Base-by-base conservation (phyloP, 176 grass and related monocot genomes). In the Oryza australiensis region DNA sequence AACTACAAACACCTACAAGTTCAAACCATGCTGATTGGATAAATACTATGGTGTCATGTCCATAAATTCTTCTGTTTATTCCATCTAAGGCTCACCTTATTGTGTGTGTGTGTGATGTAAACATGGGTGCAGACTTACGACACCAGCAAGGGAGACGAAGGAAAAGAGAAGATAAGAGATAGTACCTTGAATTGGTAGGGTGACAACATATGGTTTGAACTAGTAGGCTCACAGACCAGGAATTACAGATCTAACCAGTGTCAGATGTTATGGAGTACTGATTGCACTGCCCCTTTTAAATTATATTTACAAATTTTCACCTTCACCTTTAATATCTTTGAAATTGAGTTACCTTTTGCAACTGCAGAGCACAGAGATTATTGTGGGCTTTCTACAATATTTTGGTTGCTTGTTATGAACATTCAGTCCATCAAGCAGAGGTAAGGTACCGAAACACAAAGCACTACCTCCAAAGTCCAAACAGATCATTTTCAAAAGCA, bases 241-340 rank as follows among this genome's bases (percentile, higher is more conserved):
- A 32, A 80, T 59, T 38, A 70, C 78, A 59, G n/a, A 70, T 70
- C 13, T 40, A 70, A 70, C 46, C 32, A 40, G 30, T 9, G 51
- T 57, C 45, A 69, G n/a, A 57, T 80, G 16, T 77, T 67, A 67
- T 22, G 3, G 8, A n/a, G 33, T 38, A 68, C 22, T 68, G 66
- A 68, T 22, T 68, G 18, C 22, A 68, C 28, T 38, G 1, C 3
- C 32, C 66, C 33, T 69, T 69, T 40, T 5, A 69, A 40, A 69
- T 69, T 69, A 69, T 40, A 23, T 69, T 68, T 10, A 23, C 66
- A 13, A 40, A 15, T 62, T 42, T 30, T 2, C 12, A 72, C 16
- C 67, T 62, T 35, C 79, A 28, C n/a, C 5, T 43, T 72, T 30
- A 72, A 72, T 62, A 72, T 62, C 34, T 9, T 72, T 81, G n/a